Evolutionary conservation across 352 stramenopile genomes (phyloP), one percentile per base, ranked within the genome.

Genomic region (Nothophytophthora sp.): DNA sequence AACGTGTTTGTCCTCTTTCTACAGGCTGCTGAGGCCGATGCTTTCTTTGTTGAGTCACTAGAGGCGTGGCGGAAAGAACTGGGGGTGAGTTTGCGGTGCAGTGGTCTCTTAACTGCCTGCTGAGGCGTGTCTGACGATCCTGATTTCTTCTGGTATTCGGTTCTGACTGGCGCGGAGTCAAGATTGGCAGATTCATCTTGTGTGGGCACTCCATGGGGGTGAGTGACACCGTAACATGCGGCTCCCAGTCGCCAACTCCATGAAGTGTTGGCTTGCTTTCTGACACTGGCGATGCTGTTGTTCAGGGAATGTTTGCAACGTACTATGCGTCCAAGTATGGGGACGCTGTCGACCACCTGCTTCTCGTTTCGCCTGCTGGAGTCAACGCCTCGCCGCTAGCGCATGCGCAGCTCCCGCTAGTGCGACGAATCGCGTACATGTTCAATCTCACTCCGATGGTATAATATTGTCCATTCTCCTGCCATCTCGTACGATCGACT

Each of bases 181-280:
- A 88, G 65, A 48, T 90, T 5, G 72, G 86, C 12, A 65, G 58
- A 12, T 76, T 90, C 44, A 73, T 90, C 27, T 41, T 90, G 4
- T 84, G 68, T 15, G 76, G 68, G 4, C 79, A 90, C 49, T 90
- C 79, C 6, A 90, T 90, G 79, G 79, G 79, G 11, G 78, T n/a
- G n/a, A n/a, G n/a, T n/a, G n/a, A n/a, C n/a, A n/a, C n/a, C n/a
- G n/a, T n/a, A n/a, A n/a, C n/a, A n/a, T n/a, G n/a, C n/a, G n/a
- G n/a, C n/a, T n/a, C n/a, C n/a, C n/a, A n/a, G n/a, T n/a, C n/a
- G n/a, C n/a, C n/a, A n/a, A n/a, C n/a, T n/a, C n/a, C n/a, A n/a
- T n/a, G n/a, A n/a, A n/a, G n/a, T n/a, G n/a, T n/a, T n/a, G n/a
- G n/a, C n/a, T n/a, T n/a, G n/a, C n/a, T n/a, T n/a, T n/a, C n/a